Evolutionary conservation across 1,139 yeast genomes (phyloP), one percentile per base, ranked within the genome.

Genomic region (Blastobotrys niveus): DNA sequence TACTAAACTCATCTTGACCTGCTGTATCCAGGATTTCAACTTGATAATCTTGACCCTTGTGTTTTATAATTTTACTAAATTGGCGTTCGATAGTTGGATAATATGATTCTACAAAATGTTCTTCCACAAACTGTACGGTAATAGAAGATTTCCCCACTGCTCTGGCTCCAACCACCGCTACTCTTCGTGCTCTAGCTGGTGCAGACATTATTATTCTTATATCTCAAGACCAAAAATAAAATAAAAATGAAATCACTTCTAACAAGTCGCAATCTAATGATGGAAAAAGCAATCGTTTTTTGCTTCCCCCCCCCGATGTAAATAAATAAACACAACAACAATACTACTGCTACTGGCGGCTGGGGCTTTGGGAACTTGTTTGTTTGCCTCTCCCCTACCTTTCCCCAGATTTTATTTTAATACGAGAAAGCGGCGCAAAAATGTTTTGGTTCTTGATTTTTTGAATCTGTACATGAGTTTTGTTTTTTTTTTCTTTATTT

Each of bases 11-110:
- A 64, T 87, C 95, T 67, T 68, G 42, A 9, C 96, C 96, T 0
- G 96, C 95, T 0, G 96, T 87, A 61, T 88, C 96, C 51, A 87
- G 70, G 47, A 88, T 84, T 61, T 87, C 96, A 24, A 89, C 76
- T 43, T 80, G 25, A 31, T 52, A 54, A 46, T 82, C 85, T 58
- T 80, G 83, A 52, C 83, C 85, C 53, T 81, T 77, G 62, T 80
- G 79, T 51, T 72, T 74, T 58, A 87, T 73, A 34, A 75, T 72
- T 61, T 85, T 86, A 58, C 80, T 74, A 66, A 85, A 86, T 63
- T 86, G 91, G 65, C 85, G 86, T 62, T 86, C 95, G 50, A 86
- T 85, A 5, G 96, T 88, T 26, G 96, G 96, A 62, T 86, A 87
- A 66, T 88, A 87, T 31, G 84, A 76, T 62, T 87, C 96, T 30